Base-by-base conservation (phyloP, 306 rosid species). In the Quercus wislizeni region DNA sequence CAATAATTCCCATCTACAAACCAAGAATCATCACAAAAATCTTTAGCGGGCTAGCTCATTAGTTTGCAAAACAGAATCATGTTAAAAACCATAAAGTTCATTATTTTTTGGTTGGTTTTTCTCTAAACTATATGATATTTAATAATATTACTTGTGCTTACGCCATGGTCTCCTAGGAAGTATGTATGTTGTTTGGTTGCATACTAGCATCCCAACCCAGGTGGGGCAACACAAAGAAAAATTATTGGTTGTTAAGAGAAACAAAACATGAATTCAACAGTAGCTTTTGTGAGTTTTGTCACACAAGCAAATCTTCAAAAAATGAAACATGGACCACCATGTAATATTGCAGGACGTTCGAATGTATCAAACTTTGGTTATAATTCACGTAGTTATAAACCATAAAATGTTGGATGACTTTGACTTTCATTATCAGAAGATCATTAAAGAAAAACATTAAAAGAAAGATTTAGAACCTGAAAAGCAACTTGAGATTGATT, bases 401-500 rank as follows among this genome's bases (percentile, higher is more conserved):
- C 52, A 11, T 46, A 46, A 46, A 46, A 46, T 12, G 54, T 49
- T 0, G 54, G 54, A 49, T 11, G 54, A 49, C 17, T 49, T 12
- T 49, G 12, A 41, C 46, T 41, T 41, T 41, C 46, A 41, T 41
- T 8, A 41, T 41, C 46, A 41, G 46, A 41, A 41, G 46, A 41
- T 41, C 46, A 8, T 41, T 41, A 54, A 14, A 11, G 25, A 21
- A 21, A 19, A 73, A 20, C n/a, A 67, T 5, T 17, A 54, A 56
- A 46, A 20, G 71, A 68, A 75, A 49, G 46, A 57, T 57, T 18
- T 61, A 27, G 75, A 43, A 80, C 91, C 91, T 88, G 89, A 46
- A 43, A 79, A 58, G 89, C 89, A 77, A 88, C 86, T 65, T 74
- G 14, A 19, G 91, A 88, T 20, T 88, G 91, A 56, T 88, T 88